Conservation (phyloP, 2,329 filamentous ascomycete species). For the Nigrospora osmanthi region DNA sequence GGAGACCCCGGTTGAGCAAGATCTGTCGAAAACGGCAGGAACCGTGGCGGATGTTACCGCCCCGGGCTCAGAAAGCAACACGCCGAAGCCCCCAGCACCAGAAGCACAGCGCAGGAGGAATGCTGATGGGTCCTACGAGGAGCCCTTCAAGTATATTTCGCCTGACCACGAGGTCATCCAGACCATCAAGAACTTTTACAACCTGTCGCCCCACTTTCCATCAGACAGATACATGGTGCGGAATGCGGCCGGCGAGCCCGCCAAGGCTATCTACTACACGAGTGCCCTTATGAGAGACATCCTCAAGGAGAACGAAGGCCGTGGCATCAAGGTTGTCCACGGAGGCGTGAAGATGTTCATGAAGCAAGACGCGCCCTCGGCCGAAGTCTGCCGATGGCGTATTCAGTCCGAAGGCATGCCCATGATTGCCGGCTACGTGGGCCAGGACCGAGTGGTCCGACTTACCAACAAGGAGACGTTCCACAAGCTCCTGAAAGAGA, state of each 20-base stretch:
- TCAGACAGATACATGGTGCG: slow-evolving; percentile 91
- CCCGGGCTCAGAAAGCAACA: slow-evolving; percentile 5
- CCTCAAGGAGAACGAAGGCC: slow-evolving; percentile 77
- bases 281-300: slow-evolving; percentile 79
- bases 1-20: slow-evolving; percentile 5
- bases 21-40: slow-evolving; percentile 1
- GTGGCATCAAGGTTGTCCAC: slow-evolving; percentile 91
- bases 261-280: slow-evolving; percentile 96
- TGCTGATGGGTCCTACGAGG: slow-evolving; percentile 57
- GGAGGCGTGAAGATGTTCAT: slow-evolving; percentile 98
- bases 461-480: slow-evolving; percentile 75
- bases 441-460: slow-evolving; percentile 65
- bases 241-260: slow-evolving; percentile 79
- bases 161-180: slow-evolving; percentile 68
- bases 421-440: slow-evolving; percentile 86
- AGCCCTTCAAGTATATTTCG: slow-evolving; percentile 88
- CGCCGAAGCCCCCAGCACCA: slow-evolving; percentile 19
- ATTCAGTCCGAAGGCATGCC: slow-evolving; percentile 92
- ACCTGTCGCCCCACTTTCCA: slow-evolving; percentile 76
- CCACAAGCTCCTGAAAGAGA: slow-evolving; percentile 77
- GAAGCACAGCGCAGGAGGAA: slow-evolving; percentile 34
- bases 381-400: slow-evolving; percentile 84
- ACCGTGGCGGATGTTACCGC: slow-evolving; percentile 4
- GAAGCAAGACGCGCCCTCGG: slow-evolving; percentile 86
- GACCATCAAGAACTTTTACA: slow-evolving; percentile 77